A percentile compares a stretch with the other conserved stretches of the same genome.
Conservation (phyloP, 2,329 filamentous ascomycete species). For the Fusarium coffeatum region DNA sequence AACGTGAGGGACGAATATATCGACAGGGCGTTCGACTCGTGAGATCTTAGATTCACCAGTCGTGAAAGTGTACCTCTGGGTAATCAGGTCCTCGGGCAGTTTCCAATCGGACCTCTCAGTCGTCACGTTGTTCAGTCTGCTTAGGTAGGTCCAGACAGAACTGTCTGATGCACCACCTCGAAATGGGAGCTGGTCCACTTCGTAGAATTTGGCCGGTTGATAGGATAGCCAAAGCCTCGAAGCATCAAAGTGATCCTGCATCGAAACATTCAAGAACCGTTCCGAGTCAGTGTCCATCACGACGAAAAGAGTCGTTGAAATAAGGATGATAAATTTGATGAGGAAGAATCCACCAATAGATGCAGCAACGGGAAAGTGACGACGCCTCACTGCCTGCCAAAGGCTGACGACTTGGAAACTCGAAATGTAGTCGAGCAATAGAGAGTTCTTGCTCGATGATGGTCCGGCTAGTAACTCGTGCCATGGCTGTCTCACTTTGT, state of each 20-base stretch:
- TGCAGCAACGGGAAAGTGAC: rapidly evolving
- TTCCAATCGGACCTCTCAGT: neutral
- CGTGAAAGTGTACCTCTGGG: neutral
- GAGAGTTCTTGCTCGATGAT: neutral
- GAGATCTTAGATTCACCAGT: neutral
- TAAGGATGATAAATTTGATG: neutral
- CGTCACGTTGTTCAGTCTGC: neutral
- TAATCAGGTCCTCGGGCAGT: neutral
- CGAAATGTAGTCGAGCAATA: neutral
- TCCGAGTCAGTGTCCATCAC: neutral
- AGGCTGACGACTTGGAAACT: neutral
- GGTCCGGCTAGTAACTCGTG: neutral
- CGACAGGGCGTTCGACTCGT: neutral
- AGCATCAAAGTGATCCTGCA: neutral
- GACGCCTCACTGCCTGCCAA: rapidly evolving
- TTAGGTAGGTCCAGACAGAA: neutral
- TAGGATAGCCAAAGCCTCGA: neutral
- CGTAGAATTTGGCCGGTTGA: neutral
- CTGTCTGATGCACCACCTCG: neutral
- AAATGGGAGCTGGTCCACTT: neutral
- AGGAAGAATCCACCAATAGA: neutral
- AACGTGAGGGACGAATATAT: neutral
- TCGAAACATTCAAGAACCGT: neutral
- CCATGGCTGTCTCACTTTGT: neutral
- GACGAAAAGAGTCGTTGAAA: neutral